phyloP scores from a whole-genome alignment of 2,329 filamentous ascomycete species.

The Lachnellula cervina region DNA sequence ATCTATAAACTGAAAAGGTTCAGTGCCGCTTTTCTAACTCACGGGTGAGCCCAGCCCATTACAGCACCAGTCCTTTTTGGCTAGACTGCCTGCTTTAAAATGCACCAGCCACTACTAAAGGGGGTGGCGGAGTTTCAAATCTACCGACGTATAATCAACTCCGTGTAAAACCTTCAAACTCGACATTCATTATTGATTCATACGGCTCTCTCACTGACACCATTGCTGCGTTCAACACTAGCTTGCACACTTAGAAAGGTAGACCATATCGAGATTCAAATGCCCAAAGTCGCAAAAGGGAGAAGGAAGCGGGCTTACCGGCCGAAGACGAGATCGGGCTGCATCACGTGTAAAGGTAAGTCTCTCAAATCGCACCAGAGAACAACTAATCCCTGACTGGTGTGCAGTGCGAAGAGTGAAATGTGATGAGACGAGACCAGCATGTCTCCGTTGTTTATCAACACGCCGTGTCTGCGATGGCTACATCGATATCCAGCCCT shows the following conservation, averaged over 20 bases:
- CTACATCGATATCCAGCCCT: conserved; percentile 26
- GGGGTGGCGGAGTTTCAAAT: too few relatives aligned
- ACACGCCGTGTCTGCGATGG: conserved; percentile 34
- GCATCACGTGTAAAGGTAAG: conserved; percentile 6
- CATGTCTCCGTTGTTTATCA: conserved; percentile 7
- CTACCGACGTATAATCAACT: conserved; percentile 1
- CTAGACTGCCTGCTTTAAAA: too few relatives aligned
- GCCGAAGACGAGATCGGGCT: conserved; percentile 5
- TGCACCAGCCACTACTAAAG: too few relatives aligned
- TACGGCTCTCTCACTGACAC: background rate
- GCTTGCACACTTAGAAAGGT: background rate
- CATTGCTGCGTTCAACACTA: background rate
- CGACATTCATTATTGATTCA: background rate
- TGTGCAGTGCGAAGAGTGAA: conserved; percentile 9
- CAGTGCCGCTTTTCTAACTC: too few relatives aligned
- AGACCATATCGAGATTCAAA: background rate
- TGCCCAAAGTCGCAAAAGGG: conserved; percentile 9
- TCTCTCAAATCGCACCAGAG: background rate
- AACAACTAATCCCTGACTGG: background rate
- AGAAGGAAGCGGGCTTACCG: conserved; percentile 6
- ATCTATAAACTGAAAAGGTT: too few relatives aligned
- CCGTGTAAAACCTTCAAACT: background rate
- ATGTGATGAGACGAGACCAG: conserved; percentile 8
- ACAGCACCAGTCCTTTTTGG: too few relatives aligned
- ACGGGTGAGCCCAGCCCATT: too few relatives aligned